phyloP scores from a whole-genome alignment of 371 early-diverging fungal genomes.

The Amoeboradix gromovi region DNA sequence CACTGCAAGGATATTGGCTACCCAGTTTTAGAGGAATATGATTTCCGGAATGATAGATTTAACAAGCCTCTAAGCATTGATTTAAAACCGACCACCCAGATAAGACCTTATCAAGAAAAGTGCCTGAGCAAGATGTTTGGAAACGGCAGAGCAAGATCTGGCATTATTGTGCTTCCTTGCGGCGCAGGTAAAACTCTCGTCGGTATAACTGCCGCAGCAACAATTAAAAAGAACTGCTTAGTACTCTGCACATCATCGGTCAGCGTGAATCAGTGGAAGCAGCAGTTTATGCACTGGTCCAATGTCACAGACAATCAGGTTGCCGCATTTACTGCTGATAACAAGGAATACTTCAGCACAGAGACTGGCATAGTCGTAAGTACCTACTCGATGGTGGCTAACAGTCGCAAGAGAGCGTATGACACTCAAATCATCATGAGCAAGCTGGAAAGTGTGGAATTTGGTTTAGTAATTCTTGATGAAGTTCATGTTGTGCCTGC shows the following conservation, averaged over 20 bases:
- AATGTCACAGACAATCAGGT: constrained; percentile 69
- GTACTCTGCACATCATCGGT: constrained; percentile 89
- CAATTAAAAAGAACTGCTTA: constrained; percentile 83
- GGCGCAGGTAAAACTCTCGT: constrained; percentile 98
- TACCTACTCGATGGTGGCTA: constrained; percentile 95
- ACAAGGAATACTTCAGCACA: constrained; percentile 65
- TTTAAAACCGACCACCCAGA: constrained; percentile 74
- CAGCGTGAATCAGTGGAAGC: constrained; percentile 96
- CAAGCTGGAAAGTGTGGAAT: constrained; percentile 62
- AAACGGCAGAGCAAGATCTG: constrained; percentile 81
- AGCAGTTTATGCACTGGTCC: constrained; percentile 82
- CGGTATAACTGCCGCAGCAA: constrained; percentile 96
- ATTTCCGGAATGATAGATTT: constrained; percentile 70
- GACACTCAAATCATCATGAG: constrained; percentile 94
- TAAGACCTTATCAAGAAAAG: constrained; percentile 96
- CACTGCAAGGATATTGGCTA: constrained; percentile 82
- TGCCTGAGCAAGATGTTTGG: constrained; percentile 98
- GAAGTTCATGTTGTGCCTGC: constrained; percentile 99
- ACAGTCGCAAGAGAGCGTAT: constrained; percentile 70
- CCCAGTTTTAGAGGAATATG: constrained; percentile 96
- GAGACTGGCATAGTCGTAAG: constrained; percentile 79
- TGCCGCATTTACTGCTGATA: constrained; percentile 83
- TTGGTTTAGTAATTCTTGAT: constrained; percentile 93
- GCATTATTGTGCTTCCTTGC: constrained; percentile 98
- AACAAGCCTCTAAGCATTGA: constrained; percentile 75